Evolutionary conservation across 306 rosid genomes (phyloP).

Genomic region (Purshia tridentata): DNA sequence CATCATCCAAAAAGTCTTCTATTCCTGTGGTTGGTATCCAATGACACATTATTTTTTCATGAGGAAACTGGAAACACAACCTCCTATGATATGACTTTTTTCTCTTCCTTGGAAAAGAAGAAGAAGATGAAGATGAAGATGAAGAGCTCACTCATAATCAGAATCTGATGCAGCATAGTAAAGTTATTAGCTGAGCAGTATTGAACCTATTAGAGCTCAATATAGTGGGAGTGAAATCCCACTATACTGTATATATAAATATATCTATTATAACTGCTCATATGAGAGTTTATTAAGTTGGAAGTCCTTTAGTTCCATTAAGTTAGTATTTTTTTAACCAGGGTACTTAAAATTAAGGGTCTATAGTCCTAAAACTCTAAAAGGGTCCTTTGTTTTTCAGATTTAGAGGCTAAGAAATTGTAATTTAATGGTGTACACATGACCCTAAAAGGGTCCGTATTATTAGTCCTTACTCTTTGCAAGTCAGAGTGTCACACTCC

Average conservation of each 20-base stretch:
- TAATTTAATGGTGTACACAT: no score
- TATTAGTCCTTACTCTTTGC: no score
- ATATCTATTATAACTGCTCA: no score
- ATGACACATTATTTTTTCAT: slow-evolving; percentile 29
- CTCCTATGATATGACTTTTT: slow-evolving; percentile 24
- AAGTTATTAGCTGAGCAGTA: no score
- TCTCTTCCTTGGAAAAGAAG: slow-evolving; percentile 5
- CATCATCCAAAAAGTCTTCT: slow-evolving; percentile 17
- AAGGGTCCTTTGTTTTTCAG: neutral
- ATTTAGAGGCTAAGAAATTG: neutral
- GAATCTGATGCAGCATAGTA: neutral
- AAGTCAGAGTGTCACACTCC: neutral
- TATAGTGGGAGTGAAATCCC: neutral
- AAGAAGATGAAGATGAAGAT: slow-evolving; percentile 5
- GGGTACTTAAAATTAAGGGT: no score
- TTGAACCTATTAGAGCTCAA: neutral
- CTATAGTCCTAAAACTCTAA: no score
- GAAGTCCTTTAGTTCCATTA: no score
- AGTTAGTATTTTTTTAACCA: no score
- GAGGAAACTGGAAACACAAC: slow-evolving; percentile 18
- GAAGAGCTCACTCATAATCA: neutral
- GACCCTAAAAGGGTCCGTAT: no score
- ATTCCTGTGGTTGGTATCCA: slow-evolving; percentile 46
- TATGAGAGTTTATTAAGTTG: no score
- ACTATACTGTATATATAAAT: no score